Conservation (phyloP, 1,284 basidiomycete genomes). For the Coniferiporia sulphurascens region DNA sequence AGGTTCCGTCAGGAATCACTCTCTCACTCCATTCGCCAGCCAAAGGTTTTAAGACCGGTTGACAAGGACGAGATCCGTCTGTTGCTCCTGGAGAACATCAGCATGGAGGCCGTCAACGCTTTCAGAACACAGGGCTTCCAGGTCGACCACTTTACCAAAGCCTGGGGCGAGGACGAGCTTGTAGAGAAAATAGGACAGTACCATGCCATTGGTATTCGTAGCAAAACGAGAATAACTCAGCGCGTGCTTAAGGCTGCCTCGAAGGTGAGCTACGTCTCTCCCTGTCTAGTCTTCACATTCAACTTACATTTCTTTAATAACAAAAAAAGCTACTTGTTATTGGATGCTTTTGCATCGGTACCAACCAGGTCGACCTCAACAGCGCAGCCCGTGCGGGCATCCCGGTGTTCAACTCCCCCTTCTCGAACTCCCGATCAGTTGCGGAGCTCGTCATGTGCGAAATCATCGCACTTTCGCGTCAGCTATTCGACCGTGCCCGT, state of each 20-base stretch:
- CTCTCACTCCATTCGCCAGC: slow-evolving; percentile 38
- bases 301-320: slow-evolving; percentile 1
- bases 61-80: slow-evolving; percentile 75
- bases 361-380: slow-evolving; percentile 93
- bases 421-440: slow-evolving; percentile 98
- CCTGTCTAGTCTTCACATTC: slow-evolving; percentile 1
- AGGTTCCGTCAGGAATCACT: slow-evolving; percentile 34
- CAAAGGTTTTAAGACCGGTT: slow-evolving; percentile 69
- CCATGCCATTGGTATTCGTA: slow-evolving; percentile 94
- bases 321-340: slow-evolving; percentile 80
- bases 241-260: slow-evolving; percentile 83
- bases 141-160: slow-evolving; percentile 87
- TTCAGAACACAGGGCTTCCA: slow-evolving; percentile 87
- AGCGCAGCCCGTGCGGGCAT: slow-evolving; percentile 88
- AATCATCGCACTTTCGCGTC: slow-evolving; percentile 90
- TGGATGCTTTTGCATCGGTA: slow-evolving; percentile 99
- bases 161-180: slow-evolving; percentile 91
- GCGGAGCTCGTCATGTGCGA: slow-evolving; percentile 97
- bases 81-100: slow-evolving; percentile 94
- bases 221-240: slow-evolving; percentile 95
- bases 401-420: slow-evolving; percentile 99
- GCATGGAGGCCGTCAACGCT: slow-evolving; percentile 79
- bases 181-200: slow-evolving; percentile 83
- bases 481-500: slow-evolving; percentile 84
- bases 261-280: slow-evolving; percentile 46